Percentiles rank a stretch among this genome's conserved stretches.
These are phyloP conservation scores for Dryas drummondii DNA, from an alignment of 306 rosid genomes.

Conservation along the genomic window DNA sequence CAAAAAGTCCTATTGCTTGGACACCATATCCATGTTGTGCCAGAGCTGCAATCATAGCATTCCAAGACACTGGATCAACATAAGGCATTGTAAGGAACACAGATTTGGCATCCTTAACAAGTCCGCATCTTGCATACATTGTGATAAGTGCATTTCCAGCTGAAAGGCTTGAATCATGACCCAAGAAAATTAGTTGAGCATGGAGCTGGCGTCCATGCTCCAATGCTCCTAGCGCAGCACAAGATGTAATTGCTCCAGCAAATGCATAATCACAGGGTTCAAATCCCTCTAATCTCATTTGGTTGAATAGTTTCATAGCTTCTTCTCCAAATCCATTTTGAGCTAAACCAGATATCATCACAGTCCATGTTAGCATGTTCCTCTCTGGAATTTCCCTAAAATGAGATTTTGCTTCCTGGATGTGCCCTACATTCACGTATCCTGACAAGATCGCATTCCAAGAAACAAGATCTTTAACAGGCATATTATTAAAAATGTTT, in stretches of 20 bases:
- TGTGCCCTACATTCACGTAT: constrained; percentile 15
- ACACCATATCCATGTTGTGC: constrained; percentile 33
- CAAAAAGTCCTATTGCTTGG: constrained; percentile 23
- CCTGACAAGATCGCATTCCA: constrained; percentile 31
- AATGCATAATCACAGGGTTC: constrained; percentile 31
- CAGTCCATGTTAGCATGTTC: constrained; percentile 26
- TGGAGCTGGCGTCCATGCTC: constrained; percentile 34
- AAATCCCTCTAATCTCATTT: constrained; percentile 27
- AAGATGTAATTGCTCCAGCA: constrained; percentile 28
- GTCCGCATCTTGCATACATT: constrained; percentile 30
- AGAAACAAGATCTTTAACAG: constrained; percentile 20
- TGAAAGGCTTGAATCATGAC: constrained; percentile 29
- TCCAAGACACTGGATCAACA: constrained; percentile 31
- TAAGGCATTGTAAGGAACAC: constrained; percentile 29
- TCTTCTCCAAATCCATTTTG: constrained; percentile 30
- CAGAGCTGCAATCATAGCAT: constrained; percentile 33
- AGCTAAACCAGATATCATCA: constrained; percentile 21
- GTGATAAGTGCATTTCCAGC: constrained; percentile 33
- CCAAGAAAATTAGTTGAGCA: constrained; percentile 22
- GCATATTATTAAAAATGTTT: constrained; percentile 17
- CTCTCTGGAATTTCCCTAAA: constrained; percentile 25
- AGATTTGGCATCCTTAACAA: constrained; percentile 23
- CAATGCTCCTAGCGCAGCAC: constrained; percentile 32
- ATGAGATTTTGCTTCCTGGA: constrained; percentile 21
- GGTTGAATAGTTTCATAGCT: constrained; percentile 31